These are phyloP conservation scores for Tuber microsphaerosporum DNA, from an alignment of 495 filamentous ascomycete genomes.

Conservation along the genomic window DNA sequence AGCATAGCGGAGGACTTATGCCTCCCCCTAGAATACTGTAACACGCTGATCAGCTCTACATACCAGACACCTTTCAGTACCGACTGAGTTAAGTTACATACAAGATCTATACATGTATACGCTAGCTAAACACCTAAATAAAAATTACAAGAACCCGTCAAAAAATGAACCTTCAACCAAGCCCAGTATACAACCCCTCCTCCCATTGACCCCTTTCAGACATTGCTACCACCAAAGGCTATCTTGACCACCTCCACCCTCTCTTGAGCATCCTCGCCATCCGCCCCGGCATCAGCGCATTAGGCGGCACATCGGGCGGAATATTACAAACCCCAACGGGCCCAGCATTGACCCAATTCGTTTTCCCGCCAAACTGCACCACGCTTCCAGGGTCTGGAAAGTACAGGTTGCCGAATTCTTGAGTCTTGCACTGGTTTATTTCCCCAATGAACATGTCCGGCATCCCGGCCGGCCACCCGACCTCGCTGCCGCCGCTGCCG, in stretches of 20 bases:
- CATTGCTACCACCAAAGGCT: background rate
- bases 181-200: background rate
- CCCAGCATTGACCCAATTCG: constrained; percentile 16
- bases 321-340: constrained; percentile 23
- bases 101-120: background rate
- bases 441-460: constrained; percentile 34
- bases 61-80: background rate
- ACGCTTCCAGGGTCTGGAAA: constrained; percentile 26
- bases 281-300: constrained; percentile 20
- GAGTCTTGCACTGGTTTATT: constrained; percentile 35
- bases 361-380: constrained; percentile 15
- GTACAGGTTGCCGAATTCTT: constrained; percentile 23
- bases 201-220: background rate
- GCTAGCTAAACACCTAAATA: background rate
- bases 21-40: background rate
- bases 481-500: background rate
- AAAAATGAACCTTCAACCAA: background rate
- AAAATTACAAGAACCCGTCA: background rate
- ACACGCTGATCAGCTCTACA: background rate
- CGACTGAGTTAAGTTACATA: background rate
- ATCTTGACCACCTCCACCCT: background rate
- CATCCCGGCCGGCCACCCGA: constrained; percentile 18
- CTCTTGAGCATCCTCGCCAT: constrained; percentile 11
- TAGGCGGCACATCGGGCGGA: constrained; percentile 23
- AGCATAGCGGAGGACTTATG: background rate